A percentile compares a stretch with the other conserved stretches of the same genome.
Evolutionary conservation across 371 early-diverging fungal genomes (phyloP).

Genomic region (Mucor racemosus): DNA sequence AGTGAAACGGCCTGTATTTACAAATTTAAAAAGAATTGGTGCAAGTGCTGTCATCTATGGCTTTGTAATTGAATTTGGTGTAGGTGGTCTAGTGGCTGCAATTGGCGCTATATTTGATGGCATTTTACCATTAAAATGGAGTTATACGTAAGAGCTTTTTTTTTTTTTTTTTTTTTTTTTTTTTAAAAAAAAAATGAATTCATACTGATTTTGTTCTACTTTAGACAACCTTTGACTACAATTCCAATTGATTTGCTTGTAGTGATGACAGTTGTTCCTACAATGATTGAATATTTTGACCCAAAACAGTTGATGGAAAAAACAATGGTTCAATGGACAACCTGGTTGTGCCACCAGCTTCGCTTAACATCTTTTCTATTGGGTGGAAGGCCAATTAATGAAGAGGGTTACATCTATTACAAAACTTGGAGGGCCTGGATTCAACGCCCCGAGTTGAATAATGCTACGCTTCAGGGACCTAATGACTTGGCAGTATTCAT

Average conservation of each 20-base stretch:
- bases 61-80: conserved; percentile 66
- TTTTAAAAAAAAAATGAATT: no score
- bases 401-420: conserved; percentile 35
- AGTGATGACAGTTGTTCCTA: conserved; percentile 70
- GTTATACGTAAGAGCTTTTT: conserved; percentile 34
- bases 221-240: conserved; percentile 66
- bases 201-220: not conserved
- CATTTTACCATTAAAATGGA: conserved; percentile 55
- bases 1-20: conserved; percentile 69
- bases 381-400: conserved; percentile 65
- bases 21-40: conserved; percentile 79
- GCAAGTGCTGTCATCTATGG: conserved; percentile 79
- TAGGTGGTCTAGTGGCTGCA: conserved; percentile 59
- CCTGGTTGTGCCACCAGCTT: conserved; percentile 55
- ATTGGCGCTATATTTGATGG: conserved; percentile 29
- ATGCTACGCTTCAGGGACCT: not conserved
- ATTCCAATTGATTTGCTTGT: conserved; percentile 78
- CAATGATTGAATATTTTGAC: conserved; percentile 50
- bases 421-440: conserved; percentile 20
- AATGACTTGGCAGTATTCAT: not conserved
- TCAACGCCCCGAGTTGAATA: conserved; percentile 5
- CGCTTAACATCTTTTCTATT: conserved; percentile 82
- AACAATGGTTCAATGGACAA: conserved; percentile 64
- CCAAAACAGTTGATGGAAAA: conserved; percentile 49
- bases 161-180: no score